Percentiles rank a stretch among this genome's conserved stretches.
These are phyloP conservation scores for Talaromyces adpressus DNA, from an alignment of 495 filamentous ascomycete species.

Conservation along the genomic window DNA sequence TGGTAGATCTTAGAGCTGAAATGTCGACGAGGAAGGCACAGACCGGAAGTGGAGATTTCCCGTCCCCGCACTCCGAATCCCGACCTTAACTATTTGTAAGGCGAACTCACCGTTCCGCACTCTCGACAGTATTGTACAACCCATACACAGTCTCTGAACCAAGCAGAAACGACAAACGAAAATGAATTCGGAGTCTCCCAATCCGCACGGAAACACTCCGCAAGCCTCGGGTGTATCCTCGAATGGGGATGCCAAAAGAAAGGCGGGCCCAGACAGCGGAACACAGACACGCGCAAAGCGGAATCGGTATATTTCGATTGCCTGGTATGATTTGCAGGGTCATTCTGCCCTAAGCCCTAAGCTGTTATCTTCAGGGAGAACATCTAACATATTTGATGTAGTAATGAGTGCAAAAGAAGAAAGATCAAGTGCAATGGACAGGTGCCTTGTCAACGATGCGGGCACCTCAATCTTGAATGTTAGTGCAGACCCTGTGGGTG, in stretches of 20 bases:
- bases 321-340: conserved; percentile 54
- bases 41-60: conserved; percentile 1
- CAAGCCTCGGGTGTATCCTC: conserved; percentile 13
- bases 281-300: conserved; percentile 45
- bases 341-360: background rate
- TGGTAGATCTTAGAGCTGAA: background rate
- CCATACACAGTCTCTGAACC: background rate
- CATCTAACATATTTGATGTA: too few relatives aligned
- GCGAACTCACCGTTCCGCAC: background rate
- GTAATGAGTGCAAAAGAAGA: conserved; percentile 86
- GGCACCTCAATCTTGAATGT: conserved; percentile 81
- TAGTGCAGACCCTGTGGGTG: conserved; percentile 9
- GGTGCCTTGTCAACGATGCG: conserved; percentile 80
- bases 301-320: conserved; percentile 83
- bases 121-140: background rate
- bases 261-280: conserved; percentile 41
- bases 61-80: background rate
- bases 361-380: too few relatives aligned
- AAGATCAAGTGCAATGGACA: conserved; percentile 97
- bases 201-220: conserved; percentile 17
- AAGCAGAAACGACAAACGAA: background rate
- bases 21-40: background rate
- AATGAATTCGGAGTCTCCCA: conserved; percentile 37
- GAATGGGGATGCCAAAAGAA: conserved; percentile 36
- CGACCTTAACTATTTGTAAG: background rate